Evolutionary conservation across 345 rosid genomes (phyloP), one percentile per base, ranked within the genome.

Genomic region (Hypericum androsaemum): DNA sequence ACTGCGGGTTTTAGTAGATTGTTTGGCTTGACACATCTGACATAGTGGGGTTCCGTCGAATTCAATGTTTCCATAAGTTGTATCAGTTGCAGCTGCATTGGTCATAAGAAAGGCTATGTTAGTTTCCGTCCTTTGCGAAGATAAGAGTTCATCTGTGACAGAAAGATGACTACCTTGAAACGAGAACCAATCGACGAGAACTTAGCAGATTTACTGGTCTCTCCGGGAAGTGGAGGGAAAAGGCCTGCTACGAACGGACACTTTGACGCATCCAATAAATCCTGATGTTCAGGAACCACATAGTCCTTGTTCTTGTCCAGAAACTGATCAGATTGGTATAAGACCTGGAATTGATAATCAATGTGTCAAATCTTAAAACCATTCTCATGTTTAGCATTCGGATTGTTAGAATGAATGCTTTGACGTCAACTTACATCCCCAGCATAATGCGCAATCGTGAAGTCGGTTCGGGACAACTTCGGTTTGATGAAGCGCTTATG

Each of bases 221-320:
- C 97, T 69, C 82, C 98, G 4, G 92, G 95, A 50, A 73, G 84
- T 65, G 66, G 80, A 62, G 98, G 96, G 64, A 92, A 90, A 66
- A 92, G 96, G 54, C 95, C 88, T 7, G 86, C 80, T 0, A 92
- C 98, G 49, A 92, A 92, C 60, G 83, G 39, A 74, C 98, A 87
- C 48, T 72, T 72, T 50, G 98, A 87, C 57, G 79, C 81, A 56
- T 77, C 55, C 67, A 90, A 62, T 72, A 90, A 70, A 52, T 90
- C 98, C 66, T 90, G 98, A 71, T 90, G 94, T 68, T 87, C 98
- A 1, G 95, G 80, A 62, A 90, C 89, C 47, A 84, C 95, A 54
- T 90, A 90, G 52, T 87, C 98, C 70, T 92, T 92, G 89, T 92
- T 92, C 68, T 92, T 92, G 73, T 92, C 98, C 73, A 92, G 72